These are phyloP conservation scores for Xylariaceae sp. DNA, from an alignment of 2,329 filamentous ascomycete species.

Conservation along the genomic window DNA sequence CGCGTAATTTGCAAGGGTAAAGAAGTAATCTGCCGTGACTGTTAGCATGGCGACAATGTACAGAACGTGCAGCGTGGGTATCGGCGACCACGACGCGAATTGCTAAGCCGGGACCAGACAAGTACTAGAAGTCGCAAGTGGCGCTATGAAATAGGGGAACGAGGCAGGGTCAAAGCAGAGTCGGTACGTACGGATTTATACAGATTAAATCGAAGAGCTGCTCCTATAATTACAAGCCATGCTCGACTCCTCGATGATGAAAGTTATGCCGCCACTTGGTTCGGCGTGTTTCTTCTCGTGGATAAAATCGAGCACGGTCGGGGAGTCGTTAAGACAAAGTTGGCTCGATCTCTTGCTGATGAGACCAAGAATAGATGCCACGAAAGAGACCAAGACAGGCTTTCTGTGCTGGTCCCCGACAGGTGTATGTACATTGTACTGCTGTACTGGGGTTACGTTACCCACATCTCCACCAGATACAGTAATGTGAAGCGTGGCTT, in stretches of 20 bases:
- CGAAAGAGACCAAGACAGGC: constrained; percentile 11
- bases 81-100: constrained; percentile 1
- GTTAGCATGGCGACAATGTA: constrained; percentile 15
- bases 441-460: too few relatives aligned
- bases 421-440: too few relatives aligned
- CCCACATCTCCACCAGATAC: constrained; percentile 9
- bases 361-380: constrained; percentile 4
- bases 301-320: too few relatives aligned
- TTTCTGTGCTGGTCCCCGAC: too few relatives aligned
- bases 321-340: constrained; percentile 8
- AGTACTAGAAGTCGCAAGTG: not conserved
- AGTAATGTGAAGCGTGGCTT: constrained; percentile 16
- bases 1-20: constrained; percentile 15
- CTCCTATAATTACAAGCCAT: constrained; percentile 24
- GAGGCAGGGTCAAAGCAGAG: constrained; percentile 4
- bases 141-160: constrained; percentile 6
- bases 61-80: constrained; percentile 4
- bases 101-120: not conserved
- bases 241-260: constrained; percentile 10
- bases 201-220: constrained; percentile 21
- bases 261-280: not conserved
- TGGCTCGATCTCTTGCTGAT: constrained; percentile 13
- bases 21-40: constrained; percentile 9
- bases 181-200: constrained; percentile 30
- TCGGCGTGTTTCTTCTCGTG: too few relatives aligned